Base-by-base conservation (phyloP, 2,329 filamentous ascomycete genomes). In the Calonectria montana region DNA sequence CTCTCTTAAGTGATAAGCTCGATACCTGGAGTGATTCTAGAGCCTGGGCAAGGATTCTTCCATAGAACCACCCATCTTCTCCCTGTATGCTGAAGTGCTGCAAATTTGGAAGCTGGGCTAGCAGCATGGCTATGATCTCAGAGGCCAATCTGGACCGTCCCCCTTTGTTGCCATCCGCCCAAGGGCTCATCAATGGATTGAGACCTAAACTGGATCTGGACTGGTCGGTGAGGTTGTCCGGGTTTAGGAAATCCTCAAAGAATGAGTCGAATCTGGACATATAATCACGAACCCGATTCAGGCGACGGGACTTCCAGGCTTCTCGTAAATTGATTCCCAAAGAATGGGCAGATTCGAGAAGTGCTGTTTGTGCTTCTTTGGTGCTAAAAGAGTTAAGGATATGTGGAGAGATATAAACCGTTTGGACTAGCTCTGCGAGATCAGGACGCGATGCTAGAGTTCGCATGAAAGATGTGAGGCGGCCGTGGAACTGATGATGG, bases 41-140 rank as follows among this genome's bases (percentile, higher is more conserved):
- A 43, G 70, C 13, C 7, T 37, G 23, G 8, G 29, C 16, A 16
- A 41, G 2, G 37, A 72, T 25, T 29, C 59, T 25, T 23, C 66
- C 50, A 35, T 15, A 41, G 39, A 35, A 47, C 70, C 70, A 72
- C 8, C 35, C 35, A 27, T 37, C n/a, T 47, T 63, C 35, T 13
- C 16, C 62, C n/a, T 45, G 55, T n/a, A 70, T 2, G 45, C 35
- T 45, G 31, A 72, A 57, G 37, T 65, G 37, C 12, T 61, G 55
- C 6, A 70, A 35, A 15, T 59, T 70, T 12, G 63, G 67, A 25
- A 72, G 57, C 35, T 70, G 67, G n/a, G 70, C 67, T 18, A 70
- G 43, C 12, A 70, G 25, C 57, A 67, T 67, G 27, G 57, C 67
- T 12, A 48, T 27, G n/a, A 70, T 31, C 62, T 72, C 70, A 21